Percentiles rank a stretch among this genome's conserved stretches.
These are phyloP conservation scores for Creolimax fragrantissima DNA, from an alignment of 78 protist genomes.

Conservation along the genomic window DNA sequence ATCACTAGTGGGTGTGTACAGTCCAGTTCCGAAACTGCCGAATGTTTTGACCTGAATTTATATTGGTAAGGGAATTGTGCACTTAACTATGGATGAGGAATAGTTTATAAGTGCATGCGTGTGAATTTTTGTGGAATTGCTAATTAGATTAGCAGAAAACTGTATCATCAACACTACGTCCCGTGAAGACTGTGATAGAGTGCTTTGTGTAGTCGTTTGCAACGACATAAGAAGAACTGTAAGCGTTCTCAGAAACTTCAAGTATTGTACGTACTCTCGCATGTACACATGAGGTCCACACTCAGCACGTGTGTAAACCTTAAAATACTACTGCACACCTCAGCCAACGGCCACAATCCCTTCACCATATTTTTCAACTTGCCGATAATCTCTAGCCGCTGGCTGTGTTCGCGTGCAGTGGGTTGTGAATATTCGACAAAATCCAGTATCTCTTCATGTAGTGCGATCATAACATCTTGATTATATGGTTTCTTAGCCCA, in stretches of 20 bases:
- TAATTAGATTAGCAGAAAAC: neutral
- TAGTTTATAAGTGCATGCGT: neutral
- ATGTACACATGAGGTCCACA: too few relatives aligned
- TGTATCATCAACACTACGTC: neutral
- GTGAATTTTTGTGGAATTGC: neutral
- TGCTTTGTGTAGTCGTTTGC: neutral
- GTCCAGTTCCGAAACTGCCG: constrained; percentile 28
- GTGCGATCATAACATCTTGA: neutral
- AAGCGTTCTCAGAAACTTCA: neutral
- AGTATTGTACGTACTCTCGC: neutral
- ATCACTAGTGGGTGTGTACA: constrained; percentile 38
- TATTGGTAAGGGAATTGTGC: neutral
- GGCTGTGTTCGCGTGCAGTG: neutral
- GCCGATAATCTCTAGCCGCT: neutral
- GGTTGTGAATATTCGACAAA: neutral
- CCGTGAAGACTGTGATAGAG: neutral
- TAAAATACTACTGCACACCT: too few relatives aligned
- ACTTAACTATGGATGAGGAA: neutral
- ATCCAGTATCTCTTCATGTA: constrained; percentile 10
- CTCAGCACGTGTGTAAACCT: too few relatives aligned
- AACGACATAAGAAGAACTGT: neutral
- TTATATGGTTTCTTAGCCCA: neutral
- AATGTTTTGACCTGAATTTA: neutral
- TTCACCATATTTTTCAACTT: neutral
- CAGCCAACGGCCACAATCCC: neutral